These are phyloP conservation scores for Corinectria fuckeliana DNA, from an alignment of 2,329 filamentous ascomycete species.

Conservation along the genomic window DNA sequence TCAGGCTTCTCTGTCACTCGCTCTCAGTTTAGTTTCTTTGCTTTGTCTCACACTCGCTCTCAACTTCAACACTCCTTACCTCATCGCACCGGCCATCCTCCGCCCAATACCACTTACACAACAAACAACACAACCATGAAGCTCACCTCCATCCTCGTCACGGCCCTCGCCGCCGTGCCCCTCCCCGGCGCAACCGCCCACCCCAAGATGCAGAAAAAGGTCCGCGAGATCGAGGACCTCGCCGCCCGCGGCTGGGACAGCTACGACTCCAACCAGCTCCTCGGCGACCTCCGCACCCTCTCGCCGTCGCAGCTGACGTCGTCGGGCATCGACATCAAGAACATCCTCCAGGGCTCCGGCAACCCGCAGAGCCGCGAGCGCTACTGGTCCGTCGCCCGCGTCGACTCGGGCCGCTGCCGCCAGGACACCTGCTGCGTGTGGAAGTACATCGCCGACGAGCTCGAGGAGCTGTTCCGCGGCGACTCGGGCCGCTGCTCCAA, in stretches of 20 bases:
- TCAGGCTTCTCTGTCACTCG: slow-evolving; percentile 6
- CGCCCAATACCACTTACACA: neutral
- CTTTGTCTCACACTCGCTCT: slow-evolving; percentile 4
- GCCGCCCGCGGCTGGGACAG: slow-evolving; percentile 23
- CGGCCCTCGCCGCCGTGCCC: slow-evolving; percentile 29
- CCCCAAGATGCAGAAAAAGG: slow-evolving; percentile 33
- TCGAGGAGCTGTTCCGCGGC: slow-evolving; percentile 46
- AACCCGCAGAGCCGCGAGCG: slow-evolving; percentile 36
- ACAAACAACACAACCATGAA: slow-evolving; percentile 33
- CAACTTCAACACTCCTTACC: neutral
- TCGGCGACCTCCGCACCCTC: slow-evolving; percentile 49
- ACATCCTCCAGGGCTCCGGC: slow-evolving; percentile 43
- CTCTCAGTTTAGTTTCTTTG: slow-evolving; percentile 4
- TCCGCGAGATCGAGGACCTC: slow-evolving; percentile 22
- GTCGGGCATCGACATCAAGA: slow-evolving; percentile 47
- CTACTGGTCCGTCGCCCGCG: slow-evolving; percentile 34
- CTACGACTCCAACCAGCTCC: slow-evolving; percentile 35
- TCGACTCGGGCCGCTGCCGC: slow-evolving; percentile 37
- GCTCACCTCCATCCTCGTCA: slow-evolving; percentile 29
- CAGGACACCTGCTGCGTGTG: slow-evolving; percentile 53
- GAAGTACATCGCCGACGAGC: slow-evolving; percentile 51
- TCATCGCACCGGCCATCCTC: neutral
- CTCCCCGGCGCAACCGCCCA: slow-evolving; percentile 26
- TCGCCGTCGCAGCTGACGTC: slow-evolving; percentile 40
- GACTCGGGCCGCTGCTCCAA: slow-evolving; percentile 50